A percentile compares a stretch with the other conserved stretches of the same genome.
Conservation (phyloP, 768 basidiomycete species). For the Cystobasidium ongulense region DNA sequence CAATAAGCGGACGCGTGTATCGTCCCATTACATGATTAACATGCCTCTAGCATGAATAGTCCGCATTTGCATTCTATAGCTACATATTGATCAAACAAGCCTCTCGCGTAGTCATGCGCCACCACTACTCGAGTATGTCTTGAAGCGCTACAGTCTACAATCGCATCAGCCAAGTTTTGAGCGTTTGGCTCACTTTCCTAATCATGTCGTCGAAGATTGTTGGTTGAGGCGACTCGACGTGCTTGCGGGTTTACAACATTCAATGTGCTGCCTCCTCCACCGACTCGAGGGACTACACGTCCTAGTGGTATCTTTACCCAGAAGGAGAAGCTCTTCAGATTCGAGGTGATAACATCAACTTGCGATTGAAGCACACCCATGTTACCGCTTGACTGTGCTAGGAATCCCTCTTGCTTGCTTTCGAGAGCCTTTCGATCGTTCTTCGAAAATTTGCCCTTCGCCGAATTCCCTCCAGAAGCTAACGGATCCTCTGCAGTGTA, state of each 20-base stretch:
- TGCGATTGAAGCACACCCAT: neutral
- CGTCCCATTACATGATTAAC: neutral
- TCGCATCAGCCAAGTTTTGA: too few relatives aligned
- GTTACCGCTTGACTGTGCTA: neutral
- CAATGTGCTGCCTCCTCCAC: neutral
- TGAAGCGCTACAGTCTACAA: too few relatives aligned
- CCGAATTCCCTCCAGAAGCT: slow-evolving; percentile 43
- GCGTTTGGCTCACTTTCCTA: neutral
- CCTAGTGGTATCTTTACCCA: slow-evolving; percentile 77
- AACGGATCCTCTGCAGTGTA: slow-evolving; percentile 73
- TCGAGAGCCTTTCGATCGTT: neutral
- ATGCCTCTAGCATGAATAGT: neutral
- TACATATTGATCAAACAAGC: neutral
- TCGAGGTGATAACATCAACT: neutral
- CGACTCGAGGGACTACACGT: slow-evolving; percentile 46
- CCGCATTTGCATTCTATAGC: neutral
- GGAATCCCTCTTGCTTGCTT: slow-evolving; percentile 11
- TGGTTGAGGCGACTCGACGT: neutral
- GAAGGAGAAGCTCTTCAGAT: slow-evolving; percentile 58
- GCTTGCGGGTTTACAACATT: neutral
- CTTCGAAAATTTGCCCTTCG: slow-evolving; percentile 26
- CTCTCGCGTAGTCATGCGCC: neutral
- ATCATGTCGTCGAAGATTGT: neutral
- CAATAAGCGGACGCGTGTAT: too few relatives aligned
- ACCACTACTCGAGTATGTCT: too few relatives aligned